Conservation (phyloP, 208 protist species). For the Blastocrithidia nonstop region DNA sequence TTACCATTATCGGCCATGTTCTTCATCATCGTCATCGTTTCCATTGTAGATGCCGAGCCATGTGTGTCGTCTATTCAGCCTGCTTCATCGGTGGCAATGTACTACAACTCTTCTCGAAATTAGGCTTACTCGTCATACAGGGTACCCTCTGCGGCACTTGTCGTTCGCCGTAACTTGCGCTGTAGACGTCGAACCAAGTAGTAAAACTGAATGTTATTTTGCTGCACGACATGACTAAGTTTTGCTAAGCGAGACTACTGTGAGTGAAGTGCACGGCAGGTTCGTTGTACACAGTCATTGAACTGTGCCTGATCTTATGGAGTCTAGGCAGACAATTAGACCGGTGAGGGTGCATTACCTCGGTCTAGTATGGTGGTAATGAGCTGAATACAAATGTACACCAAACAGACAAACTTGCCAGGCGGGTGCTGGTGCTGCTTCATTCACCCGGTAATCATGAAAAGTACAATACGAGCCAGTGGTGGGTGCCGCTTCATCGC, state of each 20-base stretch:
- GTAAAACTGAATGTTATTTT: slow-evolving; percentile 57
- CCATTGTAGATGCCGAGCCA: neutral
- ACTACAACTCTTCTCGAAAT: no score
- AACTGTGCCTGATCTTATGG: slow-evolving; percentile 51
- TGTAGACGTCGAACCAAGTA: slow-evolving; percentile 43
- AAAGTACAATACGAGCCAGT: slow-evolving; percentile 64
- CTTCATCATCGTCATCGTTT: neutral
- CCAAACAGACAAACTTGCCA: slow-evolving; percentile 65
- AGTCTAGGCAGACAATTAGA: slow-evolving; percentile 62
- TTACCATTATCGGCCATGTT: neutral
- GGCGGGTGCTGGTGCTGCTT: slow-evolving; percentile 46
- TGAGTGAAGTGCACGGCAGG: slow-evolving; percentile 23
- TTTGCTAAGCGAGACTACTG: slow-evolving; percentile 47
- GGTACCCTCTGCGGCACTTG: slow-evolving; percentile 25
- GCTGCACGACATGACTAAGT: slow-evolving; percentile 23
- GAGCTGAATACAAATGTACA: slow-evolving; percentile 78
- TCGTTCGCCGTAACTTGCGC: slow-evolving; percentile 20
- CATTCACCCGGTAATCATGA: slow-evolving; percentile 76
- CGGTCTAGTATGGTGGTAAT: slow-evolving; percentile 46
- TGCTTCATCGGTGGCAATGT: neutral
- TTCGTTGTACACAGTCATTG: slow-evolving; percentile 43
- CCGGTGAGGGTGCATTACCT: slow-evolving; percentile 18
- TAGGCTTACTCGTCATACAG: no score
- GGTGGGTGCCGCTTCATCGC: slow-evolving; percentile 75
- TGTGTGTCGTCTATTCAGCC: neutral